These are phyloP conservation scores for Spiromastix sp. DNA, from an alignment of 2,329 filamentous ascomycete genomes.

Conservation along the genomic window DNA sequence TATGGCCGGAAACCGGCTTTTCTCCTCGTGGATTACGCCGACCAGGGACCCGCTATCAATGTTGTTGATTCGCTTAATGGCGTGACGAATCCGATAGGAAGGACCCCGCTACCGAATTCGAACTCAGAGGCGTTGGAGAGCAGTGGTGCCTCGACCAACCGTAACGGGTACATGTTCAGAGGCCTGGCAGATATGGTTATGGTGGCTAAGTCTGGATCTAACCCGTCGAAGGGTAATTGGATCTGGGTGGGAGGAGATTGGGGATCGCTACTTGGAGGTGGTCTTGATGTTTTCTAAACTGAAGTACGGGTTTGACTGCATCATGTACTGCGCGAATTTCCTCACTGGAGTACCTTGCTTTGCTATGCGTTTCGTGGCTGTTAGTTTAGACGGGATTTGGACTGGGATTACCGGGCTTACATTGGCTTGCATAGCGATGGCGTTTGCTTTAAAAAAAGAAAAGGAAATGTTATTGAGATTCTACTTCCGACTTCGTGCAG, in stretches of 20 bases:
- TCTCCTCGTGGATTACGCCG: constrained; percentile 71
- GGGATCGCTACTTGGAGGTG: constrained; percentile 29
- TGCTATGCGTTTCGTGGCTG: too few species aligned
- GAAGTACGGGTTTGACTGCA: too few species aligned
- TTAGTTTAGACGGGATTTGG: too few species aligned
- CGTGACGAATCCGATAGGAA: constrained; percentile 36
- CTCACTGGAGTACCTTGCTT: too few species aligned
- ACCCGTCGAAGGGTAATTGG: constrained; percentile 32
- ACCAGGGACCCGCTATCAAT: constrained; percentile 57
- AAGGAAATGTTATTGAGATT: too few species aligned
- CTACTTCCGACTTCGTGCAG: too few species aligned
- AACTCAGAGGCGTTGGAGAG: constrained; percentile 16
- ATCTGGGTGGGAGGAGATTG: constrained; percentile 35
- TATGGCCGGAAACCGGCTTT: constrained; percentile 61
- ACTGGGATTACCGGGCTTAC: too few species aligned
- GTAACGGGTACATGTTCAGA: constrained; percentile 24
- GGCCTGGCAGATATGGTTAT: constrained; percentile 28
- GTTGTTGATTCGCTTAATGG: constrained; percentile 60
- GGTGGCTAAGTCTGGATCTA: constrained; percentile 26
- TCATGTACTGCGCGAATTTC: too few species aligned
- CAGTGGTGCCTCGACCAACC: constrained; percentile 19
- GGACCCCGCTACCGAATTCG: constrained; percentile 23
- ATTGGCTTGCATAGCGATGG: too few species aligned
- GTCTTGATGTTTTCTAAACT: constrained; percentile 24
- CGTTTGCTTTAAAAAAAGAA: too few species aligned